phyloP scores from a whole-genome alignment of 345 rosid species.

The Heritiera littoralis region DNA sequence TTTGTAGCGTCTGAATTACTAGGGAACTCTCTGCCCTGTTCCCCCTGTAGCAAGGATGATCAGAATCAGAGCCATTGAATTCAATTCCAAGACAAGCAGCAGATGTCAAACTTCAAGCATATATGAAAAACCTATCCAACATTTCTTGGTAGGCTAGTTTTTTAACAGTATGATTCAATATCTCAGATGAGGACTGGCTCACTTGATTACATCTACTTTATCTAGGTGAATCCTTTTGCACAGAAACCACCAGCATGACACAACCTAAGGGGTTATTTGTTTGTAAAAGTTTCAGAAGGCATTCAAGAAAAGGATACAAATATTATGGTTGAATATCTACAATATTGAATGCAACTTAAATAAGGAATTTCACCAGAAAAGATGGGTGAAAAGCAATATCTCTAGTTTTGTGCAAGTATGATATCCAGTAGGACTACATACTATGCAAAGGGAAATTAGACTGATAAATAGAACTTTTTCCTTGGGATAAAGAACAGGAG shows the following conservation, averaged over 20 bases:
- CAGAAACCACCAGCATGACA: neutral
- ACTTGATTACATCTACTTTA: neutral
- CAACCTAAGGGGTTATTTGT: neutral
- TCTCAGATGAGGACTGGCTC: neutral
- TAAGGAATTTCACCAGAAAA: neutral
- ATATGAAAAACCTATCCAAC: neutral
- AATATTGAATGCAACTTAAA: neutral
- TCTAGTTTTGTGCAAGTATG: neutral
- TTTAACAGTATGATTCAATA: neutral
- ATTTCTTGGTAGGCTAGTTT: neutral
- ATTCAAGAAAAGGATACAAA: neutral
- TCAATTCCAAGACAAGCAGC: neutral
- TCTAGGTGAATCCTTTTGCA: neutral
- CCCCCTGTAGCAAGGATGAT: constrained; percentile 28
- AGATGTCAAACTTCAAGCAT: neutral
- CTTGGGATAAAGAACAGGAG: neutral
- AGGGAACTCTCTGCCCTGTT: constrained; percentile 37
- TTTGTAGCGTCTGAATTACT: constrained; percentile 21
- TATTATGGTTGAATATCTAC: neutral
- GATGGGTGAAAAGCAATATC: neutral
- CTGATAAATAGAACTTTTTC: neutral
- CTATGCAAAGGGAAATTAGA: neutral
- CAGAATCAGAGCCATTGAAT: constrained; percentile 18
- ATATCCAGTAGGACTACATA: neutral
- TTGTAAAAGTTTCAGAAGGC: neutral